Evolutionary conservation across 1,139 yeast genomes (phyloP).

Genomic region (Geotrichum siamense): DNA sequence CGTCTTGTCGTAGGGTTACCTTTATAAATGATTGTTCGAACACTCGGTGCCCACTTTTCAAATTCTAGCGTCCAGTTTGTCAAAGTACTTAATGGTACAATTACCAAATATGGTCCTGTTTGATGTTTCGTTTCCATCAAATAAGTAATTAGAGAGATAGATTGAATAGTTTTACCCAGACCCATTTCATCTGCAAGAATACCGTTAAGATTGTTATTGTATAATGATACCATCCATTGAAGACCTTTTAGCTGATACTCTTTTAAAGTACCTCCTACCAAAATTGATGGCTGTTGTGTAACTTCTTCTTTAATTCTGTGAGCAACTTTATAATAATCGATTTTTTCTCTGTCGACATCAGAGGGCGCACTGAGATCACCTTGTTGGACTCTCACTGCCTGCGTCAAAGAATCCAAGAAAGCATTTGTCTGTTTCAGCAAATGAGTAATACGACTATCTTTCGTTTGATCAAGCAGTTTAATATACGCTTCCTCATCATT

Average conservation of each 20-base stretch:
- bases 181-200: slow-evolving; percentile 95
- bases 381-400: slow-evolving; percentile 87
- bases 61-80: slow-evolving; percentile 96
- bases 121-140: slow-evolving; percentile 61
- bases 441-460: slow-evolving; percentile 96
- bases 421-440: slow-evolving; percentile 82
- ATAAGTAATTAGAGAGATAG: slow-evolving; percentile 69
- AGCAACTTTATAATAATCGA: slow-evolving; percentile 92
- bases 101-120: slow-evolving; percentile 59
- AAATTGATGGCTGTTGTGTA: slow-evolving; percentile 69
- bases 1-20: slow-evolving; percentile 79
- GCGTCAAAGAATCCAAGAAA: slow-evolving; percentile 84
- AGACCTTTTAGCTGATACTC: slow-evolving; percentile 91
- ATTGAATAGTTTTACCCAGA: slow-evolving; percentile 80
- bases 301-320: slow-evolving; percentile 80
- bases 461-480: slow-evolving; percentile 90
- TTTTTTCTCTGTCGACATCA: slow-evolving; percentile 47
- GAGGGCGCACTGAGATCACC: slow-evolving; percentile 23
- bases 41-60: slow-evolving; percentile 82
- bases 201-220: slow-evolving; percentile 89
- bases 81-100: slow-evolving; percentile 89
- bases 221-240: slow-evolving; percentile 97
- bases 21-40: slow-evolving; percentile 39
- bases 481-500: slow-evolving; percentile 97
- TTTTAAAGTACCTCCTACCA: slow-evolving; percentile 88